phyloP scores from a whole-genome alignment of 305 asterid species.

The Fraxinus platypoda region DNA sequence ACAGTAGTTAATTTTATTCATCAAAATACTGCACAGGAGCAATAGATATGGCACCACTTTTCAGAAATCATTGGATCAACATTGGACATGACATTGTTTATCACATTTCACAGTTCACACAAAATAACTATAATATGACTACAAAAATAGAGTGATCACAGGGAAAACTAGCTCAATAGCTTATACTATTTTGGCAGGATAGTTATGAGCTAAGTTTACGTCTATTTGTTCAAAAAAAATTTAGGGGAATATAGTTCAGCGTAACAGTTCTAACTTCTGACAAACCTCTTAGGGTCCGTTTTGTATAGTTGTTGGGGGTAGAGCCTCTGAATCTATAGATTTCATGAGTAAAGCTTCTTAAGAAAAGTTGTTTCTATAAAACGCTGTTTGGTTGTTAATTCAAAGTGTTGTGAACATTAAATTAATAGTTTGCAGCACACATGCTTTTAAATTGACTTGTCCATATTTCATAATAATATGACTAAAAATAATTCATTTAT shows the following conservation, averaged over 20 bases:
- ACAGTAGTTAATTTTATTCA: slow-evolving; percentile 6
- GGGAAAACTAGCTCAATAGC: background rate
- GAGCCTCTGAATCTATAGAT: background rate
- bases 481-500: background rate
- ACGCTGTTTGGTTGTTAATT: background rate
- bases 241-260: background rate
- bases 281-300: background rate
- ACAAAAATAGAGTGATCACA: background rate
- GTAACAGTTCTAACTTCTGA: background rate
- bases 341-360: background rate
- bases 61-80: slow-evolving; percentile 2
- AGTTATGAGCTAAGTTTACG: background rate
- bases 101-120: background rate
- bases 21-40: slow-evolving; percentile 1
- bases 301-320: background rate
- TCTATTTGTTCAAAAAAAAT: background rate
- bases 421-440: background rate
- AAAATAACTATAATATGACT: background rate
- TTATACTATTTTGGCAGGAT: background rate
- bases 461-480: background rate
- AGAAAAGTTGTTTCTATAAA: too few relatives aligned
- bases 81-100: background rate
- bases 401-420: background rate
- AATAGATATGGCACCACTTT: slow-evolving; percentile 4
- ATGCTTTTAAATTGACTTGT: background rate